Evolutionary conservation across 495 filamentous ascomycete species (phyloP), one percentile per base, ranked within the genome.

Genomic region (Tuber microsphaerosporum): DNA sequence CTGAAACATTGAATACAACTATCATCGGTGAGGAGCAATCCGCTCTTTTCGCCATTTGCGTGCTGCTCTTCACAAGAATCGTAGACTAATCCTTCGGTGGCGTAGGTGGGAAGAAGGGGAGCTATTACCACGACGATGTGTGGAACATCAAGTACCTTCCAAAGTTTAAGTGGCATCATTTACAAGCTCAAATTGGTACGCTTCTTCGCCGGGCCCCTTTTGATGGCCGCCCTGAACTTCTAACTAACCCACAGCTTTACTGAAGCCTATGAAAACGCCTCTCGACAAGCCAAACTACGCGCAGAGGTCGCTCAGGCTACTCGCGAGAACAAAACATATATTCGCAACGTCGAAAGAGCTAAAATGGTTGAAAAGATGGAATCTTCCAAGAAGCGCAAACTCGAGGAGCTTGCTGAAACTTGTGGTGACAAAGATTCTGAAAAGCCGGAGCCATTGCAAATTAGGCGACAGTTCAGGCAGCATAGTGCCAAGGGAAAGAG

Each of bases 51-150:
- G 51, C 12, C 4, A 16, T 31, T 31, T 61, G n/a, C 16, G 12
- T 31, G 26, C 31, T 61, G 51, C 51, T 61, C 51, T 16, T 61
- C n/a, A 31, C 56, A 12, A 22, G n/a, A 31, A 31, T 2, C 14
- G 10, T 61, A 61, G 10, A 61, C 56, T 65, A 34, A 65, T 65
- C 6, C 12, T 34, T 7, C 16, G 3, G 26, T 17, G 56, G 4
- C 39, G 34, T 10, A 79, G 93, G 93, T 41, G 95, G 94, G 22
- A 91, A 91, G 81, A 97, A 97, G 85, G 90, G 93, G 7, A 88
- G 89, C 19, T 96, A 90, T 84, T 99, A 97, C 84, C 89, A 92
- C 74, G 95, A 99, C 84, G 96, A 98, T 82, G 88, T 99, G 70
- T 97, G 92, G 92, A 95, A 90, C 81, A 86, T 92, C 77, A 90